A percentile compares a stretch with the other conserved stretches of the same genome.
These are phyloP conservation scores for Lactarius pseudohatsudake DNA, from an alignment of 768 basidiomycete species.

Conservation along the genomic window DNA sequence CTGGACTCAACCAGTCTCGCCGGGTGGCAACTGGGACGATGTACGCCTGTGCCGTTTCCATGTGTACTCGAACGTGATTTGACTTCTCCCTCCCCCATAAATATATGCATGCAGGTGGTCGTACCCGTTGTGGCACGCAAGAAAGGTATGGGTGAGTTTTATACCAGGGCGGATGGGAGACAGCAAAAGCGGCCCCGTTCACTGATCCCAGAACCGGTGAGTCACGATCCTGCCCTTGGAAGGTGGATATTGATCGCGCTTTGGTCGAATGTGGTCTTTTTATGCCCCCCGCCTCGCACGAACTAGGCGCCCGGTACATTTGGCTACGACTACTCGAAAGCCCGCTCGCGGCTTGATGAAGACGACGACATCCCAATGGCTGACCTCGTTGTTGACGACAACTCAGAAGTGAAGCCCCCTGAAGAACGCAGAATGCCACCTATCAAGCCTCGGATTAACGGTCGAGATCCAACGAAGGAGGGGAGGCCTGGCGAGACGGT, in stretches of 20 bases:
- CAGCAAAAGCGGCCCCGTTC: conserved; percentile 47
- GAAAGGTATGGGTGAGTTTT: conserved; percentile 71
- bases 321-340: conserved; percentile 73
- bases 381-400: background rate
- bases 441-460: background rate
- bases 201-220: conserved; percentile 54
- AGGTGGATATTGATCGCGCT: background rate
- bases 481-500: conserved; percentile 7
- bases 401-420: conserved; percentile 24
- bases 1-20: conserved; percentile 73
- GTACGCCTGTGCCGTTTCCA: conserved; percentile 41
- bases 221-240: conserved; percentile 32
- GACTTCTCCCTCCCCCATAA: background rate
- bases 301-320: conserved; percentile 79
- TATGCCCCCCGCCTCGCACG: background rate
- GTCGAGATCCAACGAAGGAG: background rate
- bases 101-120: conserved; percentile 50
- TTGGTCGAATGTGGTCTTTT: background rate
- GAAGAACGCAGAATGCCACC: background rate
- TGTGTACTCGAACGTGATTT: conserved; percentile 16
- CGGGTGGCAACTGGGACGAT: conserved; percentile 82
- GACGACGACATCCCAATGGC: conserved; percentile 12
- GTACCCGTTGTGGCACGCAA: conserved; percentile 83
- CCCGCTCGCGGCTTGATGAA: conserved; percentile 41
- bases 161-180: conserved; percentile 68